phyloP scores from a whole-genome alignment of 805 yeast genomes.

The Myxozyma kluyveri region DNA sequence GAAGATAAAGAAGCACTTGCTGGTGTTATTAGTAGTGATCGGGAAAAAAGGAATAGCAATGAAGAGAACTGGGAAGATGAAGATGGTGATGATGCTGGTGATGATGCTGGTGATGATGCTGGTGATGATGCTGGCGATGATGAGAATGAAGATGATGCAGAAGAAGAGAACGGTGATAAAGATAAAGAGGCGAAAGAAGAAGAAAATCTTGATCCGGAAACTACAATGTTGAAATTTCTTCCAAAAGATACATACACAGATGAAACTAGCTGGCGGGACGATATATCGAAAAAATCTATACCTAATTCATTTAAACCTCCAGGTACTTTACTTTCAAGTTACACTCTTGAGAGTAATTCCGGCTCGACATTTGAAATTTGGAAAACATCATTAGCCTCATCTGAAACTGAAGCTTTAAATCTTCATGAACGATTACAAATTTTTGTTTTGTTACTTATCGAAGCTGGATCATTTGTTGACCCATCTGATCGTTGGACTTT shows the following conservation, averaged over 20 bases:
- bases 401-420: conserved; percentile 41
- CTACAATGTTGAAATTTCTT: conserved; percentile 53
- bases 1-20: conserved; percentile 23
- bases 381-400: conserved; percentile 48
- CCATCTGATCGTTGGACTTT: conserved; percentile 78
- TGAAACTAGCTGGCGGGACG: conserved; percentile 58
- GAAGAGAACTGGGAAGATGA: conserved; percentile 21
- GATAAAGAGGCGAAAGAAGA: background rate
- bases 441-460: conserved; percentile 79
- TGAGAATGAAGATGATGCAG: conserved; percentile 1
- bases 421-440: conserved; percentile 67
- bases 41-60: conserved; percentile 4
- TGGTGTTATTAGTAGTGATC: conserved; percentile 11
- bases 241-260: conserved; percentile 62
- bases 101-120: background rate
- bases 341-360: conserved; percentile 36
- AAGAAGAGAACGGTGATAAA: conserved; percentile 1
- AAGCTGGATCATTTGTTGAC: conserved; percentile 83
- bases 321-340: conserved; percentile 37
- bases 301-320: conserved; percentile 25
- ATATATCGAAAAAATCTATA: conserved; percentile 1
- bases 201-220: conserved; percentile 48
- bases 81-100: conserved; percentile 11
- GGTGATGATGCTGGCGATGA: conserved; percentile 2
- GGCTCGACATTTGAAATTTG: conserved; percentile 53